Conservation (phyloP, 2,329 filamentous ascomycete species). For the Xylariaceae sp. region DNA sequence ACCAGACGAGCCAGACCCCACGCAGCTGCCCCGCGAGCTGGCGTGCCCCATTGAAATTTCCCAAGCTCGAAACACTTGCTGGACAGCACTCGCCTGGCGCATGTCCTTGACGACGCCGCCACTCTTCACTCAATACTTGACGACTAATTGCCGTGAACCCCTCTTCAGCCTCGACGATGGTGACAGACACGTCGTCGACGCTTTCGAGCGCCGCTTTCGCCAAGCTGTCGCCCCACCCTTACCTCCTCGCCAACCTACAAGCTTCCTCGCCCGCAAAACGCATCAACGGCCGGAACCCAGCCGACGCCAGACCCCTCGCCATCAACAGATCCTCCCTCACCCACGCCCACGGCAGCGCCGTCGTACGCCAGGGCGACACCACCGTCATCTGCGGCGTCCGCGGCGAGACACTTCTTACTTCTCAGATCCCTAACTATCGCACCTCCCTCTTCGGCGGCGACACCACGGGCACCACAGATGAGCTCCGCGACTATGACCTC, state of each 20-base stretch:
- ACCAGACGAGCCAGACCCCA: too few relatives aligned
- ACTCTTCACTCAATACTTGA: too few relatives aligned
- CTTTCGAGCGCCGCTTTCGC: conserved; percentile 71
- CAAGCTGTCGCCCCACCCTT: conserved; percentile 84
- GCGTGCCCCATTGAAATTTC: too few relatives aligned
- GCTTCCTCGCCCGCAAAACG: conserved; percentile 60
- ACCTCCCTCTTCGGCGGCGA: conserved; percentile 38
- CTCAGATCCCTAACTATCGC: conserved; percentile 69
- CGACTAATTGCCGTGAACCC: too few relatives aligned
- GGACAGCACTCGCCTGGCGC: too few relatives aligned
- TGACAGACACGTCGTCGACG: conserved; percentile 43
- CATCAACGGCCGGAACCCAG: conserved; percentile 75
- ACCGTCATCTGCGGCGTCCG: conserved; percentile 93
- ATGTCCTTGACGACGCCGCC: too few relatives aligned
- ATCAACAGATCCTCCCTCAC: conserved; percentile 82
- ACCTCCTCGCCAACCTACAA: conserved; percentile 83
- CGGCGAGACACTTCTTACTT: conserved; percentile 75
- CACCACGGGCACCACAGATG: conserved; percentile 36
- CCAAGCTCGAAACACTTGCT: too few relatives aligned
- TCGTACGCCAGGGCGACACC: conserved; percentile 85
- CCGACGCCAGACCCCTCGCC: conserved; percentile 67
- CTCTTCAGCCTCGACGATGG: conserved; percentile 26
- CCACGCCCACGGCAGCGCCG: conserved; percentile 85
- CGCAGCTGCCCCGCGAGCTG: too few relatives aligned
- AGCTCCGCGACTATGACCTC: conserved; percentile 64